Conservation (phyloP, 2,329 filamentous ascomycete genomes). For the Epichloe gansuensis region DNA sequence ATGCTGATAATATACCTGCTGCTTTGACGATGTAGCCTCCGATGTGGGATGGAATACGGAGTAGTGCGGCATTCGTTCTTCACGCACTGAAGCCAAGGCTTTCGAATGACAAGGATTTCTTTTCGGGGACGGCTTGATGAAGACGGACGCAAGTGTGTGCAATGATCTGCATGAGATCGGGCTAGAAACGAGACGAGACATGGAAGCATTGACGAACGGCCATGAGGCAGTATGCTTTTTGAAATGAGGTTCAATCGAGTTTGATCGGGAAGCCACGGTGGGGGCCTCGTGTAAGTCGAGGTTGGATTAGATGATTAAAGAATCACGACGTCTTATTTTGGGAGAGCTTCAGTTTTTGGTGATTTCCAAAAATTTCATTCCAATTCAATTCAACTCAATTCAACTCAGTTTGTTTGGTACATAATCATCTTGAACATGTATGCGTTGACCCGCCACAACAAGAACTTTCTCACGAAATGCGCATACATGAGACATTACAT, state of each 20-base stretch:
- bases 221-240: neutral
- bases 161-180: neutral
- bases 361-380: no score
- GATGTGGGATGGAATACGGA: neutral
- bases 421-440: no score
- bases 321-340: no score
- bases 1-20: neutral
- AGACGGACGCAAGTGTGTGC: neutral
- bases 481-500: neutral
- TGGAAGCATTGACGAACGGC: neutral
- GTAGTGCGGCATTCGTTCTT: neutral
- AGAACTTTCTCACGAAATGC: no score
- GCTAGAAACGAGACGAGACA: neutral
- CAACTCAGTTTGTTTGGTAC: no score
- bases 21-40: neutral
- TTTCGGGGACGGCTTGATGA: neutral
- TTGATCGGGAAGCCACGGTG: slow-evolving; percentile 2
- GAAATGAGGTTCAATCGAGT: slow-evolving; percentile 2
- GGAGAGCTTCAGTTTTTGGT: no score
- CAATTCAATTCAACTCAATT: no score
- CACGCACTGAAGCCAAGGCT: neutral
- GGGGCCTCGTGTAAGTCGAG: neutral
- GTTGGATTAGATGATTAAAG: no score
- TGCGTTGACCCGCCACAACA: no score
- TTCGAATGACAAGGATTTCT: neutral